A percentile compares a stretch with the other conserved stretches of the same genome.
phyloP scores from a whole-genome alignment of 2,329 filamentous ascomycete genomes.

The Aspergillus sp. region DNA sequence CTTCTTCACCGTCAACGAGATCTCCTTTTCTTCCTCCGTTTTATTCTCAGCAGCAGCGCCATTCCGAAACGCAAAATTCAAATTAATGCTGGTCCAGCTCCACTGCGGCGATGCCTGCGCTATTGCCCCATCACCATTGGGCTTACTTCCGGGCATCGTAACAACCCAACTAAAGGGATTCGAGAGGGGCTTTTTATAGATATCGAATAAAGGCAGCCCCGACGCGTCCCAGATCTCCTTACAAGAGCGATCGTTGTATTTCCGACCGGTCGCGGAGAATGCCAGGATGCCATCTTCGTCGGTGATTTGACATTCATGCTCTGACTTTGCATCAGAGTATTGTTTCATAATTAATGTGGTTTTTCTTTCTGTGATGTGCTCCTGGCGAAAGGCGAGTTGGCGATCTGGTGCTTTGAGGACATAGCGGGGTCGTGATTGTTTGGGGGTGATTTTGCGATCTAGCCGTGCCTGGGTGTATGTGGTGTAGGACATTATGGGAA shows the following conservation, averaged over 20 bases:
- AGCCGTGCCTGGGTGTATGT: slow-evolving; percentile 13
- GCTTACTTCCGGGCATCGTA: slow-evolving; percentile 10
- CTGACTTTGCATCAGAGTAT: slow-evolving; percentile 10
- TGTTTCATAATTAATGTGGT: slow-evolving; percentile 13
- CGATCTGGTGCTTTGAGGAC: slow-evolving; percentile 13
- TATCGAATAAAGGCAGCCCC: slow-evolving; percentile 21
- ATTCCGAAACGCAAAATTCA: slow-evolving; percentile 14
- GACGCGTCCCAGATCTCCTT: slow-evolving; percentile 21
- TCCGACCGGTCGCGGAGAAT: slow-evolving; percentile 21
- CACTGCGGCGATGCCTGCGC: slow-evolving; percentile 6
- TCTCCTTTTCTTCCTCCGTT: slow-evolving; percentile 4
- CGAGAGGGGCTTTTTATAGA: slow-evolving; percentile 11
- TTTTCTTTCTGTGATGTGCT: slow-evolving; percentile 12
- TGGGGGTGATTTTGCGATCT: slow-evolving; percentile 6
- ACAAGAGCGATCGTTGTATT: slow-evolving; percentile 15
- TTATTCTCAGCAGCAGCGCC: slow-evolving; percentile 8
- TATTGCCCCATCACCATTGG: slow-evolving; percentile 2
- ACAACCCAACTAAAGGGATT: slow-evolving; percentile 7
- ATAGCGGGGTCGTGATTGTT: slow-evolving; percentile 7
- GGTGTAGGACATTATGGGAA: neutral
- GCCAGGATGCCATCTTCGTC: slow-evolving; percentile 10
- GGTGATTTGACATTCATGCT: slow-evolving; percentile 13
- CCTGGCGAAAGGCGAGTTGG: slow-evolving; percentile 15
- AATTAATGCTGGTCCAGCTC: slow-evolving; percentile 4
- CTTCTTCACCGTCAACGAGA: slow-evolving; percentile 10